These are phyloP conservation scores for Zhuliangozyma parablackwelliae DNA, from an alignment of 1,139 yeast genomes.

Conservation along the genomic window DNA sequence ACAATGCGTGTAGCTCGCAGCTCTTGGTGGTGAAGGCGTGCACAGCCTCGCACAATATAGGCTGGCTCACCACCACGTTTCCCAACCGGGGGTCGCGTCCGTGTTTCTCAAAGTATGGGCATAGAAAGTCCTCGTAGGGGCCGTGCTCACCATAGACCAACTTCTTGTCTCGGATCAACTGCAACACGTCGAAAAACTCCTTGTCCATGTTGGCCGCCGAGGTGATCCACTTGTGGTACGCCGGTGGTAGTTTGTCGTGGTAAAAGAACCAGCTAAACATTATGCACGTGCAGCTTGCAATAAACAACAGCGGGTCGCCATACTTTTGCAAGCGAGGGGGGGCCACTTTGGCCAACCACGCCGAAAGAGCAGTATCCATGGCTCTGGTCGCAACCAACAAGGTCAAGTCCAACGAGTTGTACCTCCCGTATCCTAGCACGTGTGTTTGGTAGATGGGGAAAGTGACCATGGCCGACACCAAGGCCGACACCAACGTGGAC, in stretches of 20 bases:
- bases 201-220: conserved; percentile 40
- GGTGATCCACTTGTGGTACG: conserved; percentile 37
- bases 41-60: conserved; percentile 27
- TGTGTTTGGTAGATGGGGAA: conserved; percentile 31
- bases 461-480: conserved; percentile 22
- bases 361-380: conserved; percentile 28
- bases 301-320: conserved; percentile 30
- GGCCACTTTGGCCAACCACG: conserved; percentile 17
- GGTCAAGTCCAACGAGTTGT: conserved; percentile 31
- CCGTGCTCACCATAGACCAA: conserved; percentile 24
- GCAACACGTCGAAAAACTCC: conserved; percentile 22
- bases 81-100: conserved; percentile 23
- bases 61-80: conserved; percentile 16
- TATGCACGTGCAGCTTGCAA: conserved; percentile 24
- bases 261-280: conserved; percentile 35
- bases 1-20: conserved; percentile 36
- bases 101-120: conserved; percentile 22
- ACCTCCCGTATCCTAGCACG: conserved; percentile 25
- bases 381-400: conserved; percentile 35
- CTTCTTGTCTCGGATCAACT: conserved; percentile 18
- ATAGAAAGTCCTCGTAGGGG: conserved; percentile 17
- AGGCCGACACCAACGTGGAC: conserved; percentile 27
- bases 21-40: conserved; percentile 31
- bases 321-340: conserved; percentile 11
- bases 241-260: conserved; percentile 30